A percentile compares a stretch with the other conserved stretches of the same genome.
phyloP scores from a whole-genome alignment of 352 stramenopile species.

The Peronospora farinosa region DNA sequence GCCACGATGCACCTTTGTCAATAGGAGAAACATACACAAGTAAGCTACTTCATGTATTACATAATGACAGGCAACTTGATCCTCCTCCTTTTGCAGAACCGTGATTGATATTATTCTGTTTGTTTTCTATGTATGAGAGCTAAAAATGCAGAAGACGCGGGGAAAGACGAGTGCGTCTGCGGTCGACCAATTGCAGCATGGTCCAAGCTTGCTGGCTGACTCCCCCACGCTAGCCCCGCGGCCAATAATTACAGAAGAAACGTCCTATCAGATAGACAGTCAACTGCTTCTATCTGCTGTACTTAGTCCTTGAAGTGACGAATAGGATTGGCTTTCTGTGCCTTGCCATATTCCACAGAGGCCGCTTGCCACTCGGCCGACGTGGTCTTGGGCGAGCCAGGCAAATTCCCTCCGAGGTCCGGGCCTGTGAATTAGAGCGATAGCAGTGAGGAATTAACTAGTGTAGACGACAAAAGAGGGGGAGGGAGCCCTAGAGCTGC shows the following conservation, averaged over 20 bases:
- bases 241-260: constrained; percentile 31
- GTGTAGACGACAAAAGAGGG: background rate
- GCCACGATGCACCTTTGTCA: background rate
- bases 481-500: background rate
- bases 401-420: constrained; percentile 48
- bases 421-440: constrained; percentile 30
- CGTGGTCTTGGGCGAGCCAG: constrained; percentile 58
- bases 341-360: constrained; percentile 68
- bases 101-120: constrained; percentile 8
- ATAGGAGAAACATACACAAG: background rate
- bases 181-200: background rate
- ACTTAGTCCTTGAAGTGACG: constrained; percentile 77
- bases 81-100: constrained; percentile 6
- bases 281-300: constrained; percentile 6
- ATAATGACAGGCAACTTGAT: background rate
- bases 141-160: constrained; percentile 7
- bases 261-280: constrained; percentile 8
- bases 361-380: constrained; percentile 69
- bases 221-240: constrained; percentile 13
- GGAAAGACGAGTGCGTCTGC: constrained; percentile 5
- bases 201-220: constrained; percentile 1
- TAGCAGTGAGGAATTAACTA: background rate
- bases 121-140: constrained; percentile 25
- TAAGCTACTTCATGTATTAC: too few species aligned
- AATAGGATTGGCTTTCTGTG: constrained; percentile 82